Evolutionary conservation across 2,329 filamentous ascomycete genomes (phyloP), one percentile per base, ranked within the genome.

Genomic region (Claviceps cyperi): DNA sequence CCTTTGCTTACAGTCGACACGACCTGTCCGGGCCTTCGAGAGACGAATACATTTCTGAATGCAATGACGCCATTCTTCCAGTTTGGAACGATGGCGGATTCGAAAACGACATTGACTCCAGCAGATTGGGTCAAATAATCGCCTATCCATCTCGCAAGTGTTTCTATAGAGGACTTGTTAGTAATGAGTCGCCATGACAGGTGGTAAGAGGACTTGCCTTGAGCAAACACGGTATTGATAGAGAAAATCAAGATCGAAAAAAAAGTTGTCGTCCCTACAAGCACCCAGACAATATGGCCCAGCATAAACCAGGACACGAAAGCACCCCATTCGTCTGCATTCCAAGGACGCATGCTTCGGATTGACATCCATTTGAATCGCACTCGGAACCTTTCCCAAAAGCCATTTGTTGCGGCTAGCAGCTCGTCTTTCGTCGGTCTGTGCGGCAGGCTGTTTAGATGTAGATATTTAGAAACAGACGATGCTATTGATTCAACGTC

Each of bases 281-380:
- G 76, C 58, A 98, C 80, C 92, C 92, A 98, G 11, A 95, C 78
- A 8, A 98, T 73, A 66, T 98, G 92, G 0, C 91, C 92, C 49
- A 96, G 75, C 54, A 97, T 77, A 54, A 98, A 84, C 91, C 91
- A 97, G 2, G 92, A 97, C 49, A 76, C 80, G 55, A 98, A 91
- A 4, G 92, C 92, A 44, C 89, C 86, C 73, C 95, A 96, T 69
- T 98, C 92, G 64, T 98, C 92, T 21, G 84, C 78, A 65, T 94
- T 98, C 79, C 92, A 98, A 0, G 92, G 92, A 38, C 92, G 78
- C 64, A 86, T 86, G 63, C 90, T 95, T 62, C 90, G 77, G 59
- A 98, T 98, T 2, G 92, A 94, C 59, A 92, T 83, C 92, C 92
- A 98, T 67, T 98, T 98, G 71, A 97, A 94, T 40, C 89, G 84